These are phyloP conservation scores for Porphyrellus cyaneotinctus DNA, from an alignment of 768 basidiomycete genomes.

Conservation along the genomic window DNA sequence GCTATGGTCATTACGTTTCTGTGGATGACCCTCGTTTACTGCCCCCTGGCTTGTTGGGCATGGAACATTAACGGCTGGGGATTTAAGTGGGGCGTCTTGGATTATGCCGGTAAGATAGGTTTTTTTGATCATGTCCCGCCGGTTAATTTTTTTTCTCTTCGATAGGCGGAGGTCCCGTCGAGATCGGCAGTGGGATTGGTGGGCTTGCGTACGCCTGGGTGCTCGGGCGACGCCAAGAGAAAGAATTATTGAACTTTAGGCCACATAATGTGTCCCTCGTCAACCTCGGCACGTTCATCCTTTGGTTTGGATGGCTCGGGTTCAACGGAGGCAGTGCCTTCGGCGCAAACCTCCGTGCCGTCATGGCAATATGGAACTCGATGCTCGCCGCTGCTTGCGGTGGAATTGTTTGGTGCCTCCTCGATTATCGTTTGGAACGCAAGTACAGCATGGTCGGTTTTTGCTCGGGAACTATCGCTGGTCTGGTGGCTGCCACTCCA, in stretches of 20 bases:
- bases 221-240: slow-evolving; percentile 74
- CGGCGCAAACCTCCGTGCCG: slow-evolving; percentile 81
- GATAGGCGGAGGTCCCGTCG: slow-evolving; percentile 80
- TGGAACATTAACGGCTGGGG: slow-evolving; percentile 85
- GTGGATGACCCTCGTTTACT: slow-evolving; percentile 87
- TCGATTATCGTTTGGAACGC: slow-evolving; percentile 75
- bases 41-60: slow-evolving; percentile 81
- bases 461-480: slow-evolving; percentile 84
- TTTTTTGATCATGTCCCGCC: background rate
- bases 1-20: slow-evolving; percentile 76
- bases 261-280: slow-evolving; percentile 87
- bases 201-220: slow-evolving; percentile 86
- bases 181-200: slow-evolving; percentile 80
- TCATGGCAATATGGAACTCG: slow-evolving; percentile 84
- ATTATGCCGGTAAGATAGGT: slow-evolving; percentile 69
- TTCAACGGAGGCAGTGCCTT: slow-evolving; percentile 91
- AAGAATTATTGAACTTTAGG: slow-evolving; percentile 72
- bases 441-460: slow-evolving; percentile 91
- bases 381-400: slow-evolving; percentile 82
- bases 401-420: slow-evolving; percentile 77
- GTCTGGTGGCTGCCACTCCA: slow-evolving; percentile 85
- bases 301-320: slow-evolving; percentile 88
- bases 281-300: slow-evolving; percentile 76
- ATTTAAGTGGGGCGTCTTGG: slow-evolving; percentile 77
- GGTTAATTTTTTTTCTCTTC: background rate